These are phyloP conservation scores for Thermochaetoides dissita DNA, from an alignment of 2,329 filamentous ascomycete genomes.

Conservation along the genomic window DNA sequence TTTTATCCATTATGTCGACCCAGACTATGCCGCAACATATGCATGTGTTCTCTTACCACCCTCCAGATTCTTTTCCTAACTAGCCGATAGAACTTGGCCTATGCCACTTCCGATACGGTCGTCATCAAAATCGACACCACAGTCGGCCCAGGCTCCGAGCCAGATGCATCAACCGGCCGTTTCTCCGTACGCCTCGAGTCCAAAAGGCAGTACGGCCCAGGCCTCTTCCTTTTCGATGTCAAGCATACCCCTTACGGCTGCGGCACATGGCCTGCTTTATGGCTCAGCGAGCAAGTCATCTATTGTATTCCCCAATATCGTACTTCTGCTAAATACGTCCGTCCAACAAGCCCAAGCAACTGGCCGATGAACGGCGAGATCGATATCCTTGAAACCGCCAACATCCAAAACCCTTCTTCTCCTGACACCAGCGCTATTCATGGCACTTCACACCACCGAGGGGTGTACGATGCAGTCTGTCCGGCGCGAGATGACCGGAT, in stretches of 20 bases:
- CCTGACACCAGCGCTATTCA: constrained; percentile 37
- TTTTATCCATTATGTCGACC: constrained; percentile 40
- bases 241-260: constrained; percentile 50
- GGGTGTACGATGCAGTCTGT: constrained; percentile 38
- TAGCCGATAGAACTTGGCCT: constrained; percentile 43
- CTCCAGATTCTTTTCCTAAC: not conserved
- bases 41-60: constrained; percentile 20
- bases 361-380: constrained; percentile 55
- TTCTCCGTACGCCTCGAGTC: constrained; percentile 51
- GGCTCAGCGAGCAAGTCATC: constrained; percentile 38
- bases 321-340: not conserved
- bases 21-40: constrained; percentile 25
- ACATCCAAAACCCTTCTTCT: constrained; percentile 23
- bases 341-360: constrained; percentile 25
- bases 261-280: constrained; percentile 51
- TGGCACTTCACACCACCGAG: constrained; percentile 44
- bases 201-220: constrained; percentile 43
- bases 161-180: constrained; percentile 43
- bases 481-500: constrained; percentile 39
- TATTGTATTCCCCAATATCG: not conserved
- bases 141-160: constrained; percentile 31
- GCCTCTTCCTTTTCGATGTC: constrained; percentile 55
- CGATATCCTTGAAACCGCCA: constrained; percentile 46
- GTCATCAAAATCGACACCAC: constrained; percentile 48
- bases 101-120: constrained; percentile 37